phyloP scores from a whole-genome alignment of 2,329 filamentous ascomycete species.

The Fusarium sp. region DNA sequence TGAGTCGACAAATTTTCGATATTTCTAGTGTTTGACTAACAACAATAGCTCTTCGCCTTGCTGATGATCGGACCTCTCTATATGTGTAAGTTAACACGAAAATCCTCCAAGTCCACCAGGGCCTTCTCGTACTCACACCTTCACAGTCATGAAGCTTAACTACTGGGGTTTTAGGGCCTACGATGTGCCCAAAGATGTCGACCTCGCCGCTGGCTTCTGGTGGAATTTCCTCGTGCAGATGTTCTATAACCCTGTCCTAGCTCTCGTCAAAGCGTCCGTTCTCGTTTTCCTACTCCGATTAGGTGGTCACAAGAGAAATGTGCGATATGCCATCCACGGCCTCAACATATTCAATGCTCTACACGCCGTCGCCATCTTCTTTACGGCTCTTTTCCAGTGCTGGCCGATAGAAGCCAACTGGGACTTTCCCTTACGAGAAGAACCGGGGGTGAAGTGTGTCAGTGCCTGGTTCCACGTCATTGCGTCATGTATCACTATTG shows the following conservation, averaged over 20 bases:
- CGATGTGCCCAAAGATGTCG: slow-evolving; percentile 41
- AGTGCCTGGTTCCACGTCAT: slow-evolving; percentile 52
- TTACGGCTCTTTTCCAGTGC: slow-evolving; percentile 58
- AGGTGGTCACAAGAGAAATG: slow-evolving; percentile 53
- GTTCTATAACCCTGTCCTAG: slow-evolving; percentile 61
- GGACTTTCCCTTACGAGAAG: slow-evolving; percentile 42
- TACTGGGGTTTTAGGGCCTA: slow-evolving; percentile 51
- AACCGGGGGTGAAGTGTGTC: slow-evolving; percentile 52
- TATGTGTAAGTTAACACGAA: slow-evolving; percentile 26
- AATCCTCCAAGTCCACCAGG: fast-evolving
- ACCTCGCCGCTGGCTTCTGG: slow-evolving; percentile 43
- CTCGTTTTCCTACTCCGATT: slow-evolving; percentile 61
- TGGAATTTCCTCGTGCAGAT: slow-evolving; percentile 58
- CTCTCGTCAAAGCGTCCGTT: slow-evolving; percentile 58
- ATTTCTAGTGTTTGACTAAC: neutral
- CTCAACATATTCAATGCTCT: slow-evolving; percentile 47
- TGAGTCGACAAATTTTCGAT: neutral
- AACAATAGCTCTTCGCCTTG: slow-evolving; percentile 29
- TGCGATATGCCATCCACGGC: slow-evolving; percentile 29
- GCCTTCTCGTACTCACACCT: fast-evolving
- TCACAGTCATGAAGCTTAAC: slow-evolving; percentile 50
- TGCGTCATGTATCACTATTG: slow-evolving; percentile 55
- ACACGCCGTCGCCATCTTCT: slow-evolving; percentile 54
- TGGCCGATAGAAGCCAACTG: slow-evolving; percentile 54
- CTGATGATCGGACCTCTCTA: slow-evolving; percentile 36